These are phyloP conservation scores for Samsoniella hepiali DNA, from an alignment of 2,329 filamentous ascomycete species.

Conservation along the genomic window DNA sequence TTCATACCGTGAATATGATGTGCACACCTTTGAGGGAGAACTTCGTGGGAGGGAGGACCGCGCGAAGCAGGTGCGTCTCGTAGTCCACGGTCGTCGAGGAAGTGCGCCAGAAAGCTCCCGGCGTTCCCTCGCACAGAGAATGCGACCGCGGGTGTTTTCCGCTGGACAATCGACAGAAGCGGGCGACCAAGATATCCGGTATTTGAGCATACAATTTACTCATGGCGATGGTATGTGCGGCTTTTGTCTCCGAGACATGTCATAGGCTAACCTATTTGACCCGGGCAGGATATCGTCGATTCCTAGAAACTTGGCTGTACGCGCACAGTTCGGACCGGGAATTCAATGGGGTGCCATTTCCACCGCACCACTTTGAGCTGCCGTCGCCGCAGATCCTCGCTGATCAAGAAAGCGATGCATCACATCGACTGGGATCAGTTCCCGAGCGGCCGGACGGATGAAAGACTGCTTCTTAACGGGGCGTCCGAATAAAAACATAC, in stretches of 20 bases:
- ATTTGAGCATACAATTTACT: slow-evolving; percentile 50
- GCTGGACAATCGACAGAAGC: slow-evolving; percentile 24
- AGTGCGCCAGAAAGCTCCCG: slow-evolving; percentile 37
- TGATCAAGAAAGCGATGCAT: slow-evolving; percentile 27
- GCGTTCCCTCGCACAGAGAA: slow-evolving; percentile 42
- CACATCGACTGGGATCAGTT: slow-evolving; percentile 29
- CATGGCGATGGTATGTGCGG: slow-evolving; percentile 41
- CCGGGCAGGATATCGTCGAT: slow-evolving; percentile 42
- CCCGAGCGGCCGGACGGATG: slow-evolving; percentile 27
- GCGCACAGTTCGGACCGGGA: slow-evolving; percentile 46
- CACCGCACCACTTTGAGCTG: slow-evolving; percentile 44
- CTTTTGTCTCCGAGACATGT: slow-evolving; percentile 6
- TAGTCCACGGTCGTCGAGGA: slow-evolving; percentile 38
- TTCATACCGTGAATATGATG: slow-evolving; percentile 46
- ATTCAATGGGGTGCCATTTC: slow-evolving; percentile 45
- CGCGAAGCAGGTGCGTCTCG: slow-evolving; percentile 43
- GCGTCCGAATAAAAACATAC: background rate
- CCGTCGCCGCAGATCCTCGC: slow-evolving; percentile 45
- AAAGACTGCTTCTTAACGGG: background rate
- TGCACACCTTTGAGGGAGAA: slow-evolving; percentile 47
- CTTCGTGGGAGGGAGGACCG: slow-evolving; percentile 45
- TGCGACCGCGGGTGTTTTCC: slow-evolving; percentile 39
- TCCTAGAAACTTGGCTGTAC: slow-evolving; percentile 44
- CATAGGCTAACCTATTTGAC: background rate
- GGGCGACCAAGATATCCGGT: slow-evolving; percentile 42